A percentile compares a stretch with the other conserved stretches of the same genome.
Evolutionary conservation across 768 basidiomycete genomes (phyloP).

Genomic region (Amanita phalloides): DNA sequence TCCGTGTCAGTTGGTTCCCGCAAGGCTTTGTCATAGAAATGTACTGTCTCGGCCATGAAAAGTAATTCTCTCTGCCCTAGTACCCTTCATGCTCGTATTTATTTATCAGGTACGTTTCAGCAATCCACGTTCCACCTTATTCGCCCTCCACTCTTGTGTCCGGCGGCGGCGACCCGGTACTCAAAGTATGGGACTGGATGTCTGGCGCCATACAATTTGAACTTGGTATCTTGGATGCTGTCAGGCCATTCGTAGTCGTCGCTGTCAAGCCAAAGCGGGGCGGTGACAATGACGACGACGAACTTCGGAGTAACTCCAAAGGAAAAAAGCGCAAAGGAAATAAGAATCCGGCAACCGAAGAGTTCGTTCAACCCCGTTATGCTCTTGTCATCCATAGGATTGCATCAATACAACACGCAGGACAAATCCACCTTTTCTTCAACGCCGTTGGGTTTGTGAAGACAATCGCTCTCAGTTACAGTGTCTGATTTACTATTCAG

Average conservation of each 20-base stretch:
- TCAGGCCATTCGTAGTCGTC: constrained; percentile 40
- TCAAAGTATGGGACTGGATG: constrained; percentile 79
- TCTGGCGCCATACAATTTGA: constrained; percentile 42
- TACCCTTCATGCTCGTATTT: not conserved
- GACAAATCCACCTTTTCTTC: constrained; percentile 42
- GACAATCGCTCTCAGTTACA: not conserved
- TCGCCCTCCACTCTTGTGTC: constrained; percentile 51
- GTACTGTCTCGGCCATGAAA: constrained; percentile 78
- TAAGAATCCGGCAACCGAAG: constrained; percentile 12
- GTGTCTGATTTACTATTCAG: not conserved
- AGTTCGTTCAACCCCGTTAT: constrained; percentile 15
- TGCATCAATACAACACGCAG: constrained; percentile 28
- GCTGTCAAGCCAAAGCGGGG: constrained; percentile 21
- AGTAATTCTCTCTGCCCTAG: constrained; percentile 32
- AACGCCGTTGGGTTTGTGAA: constrained; percentile 59
- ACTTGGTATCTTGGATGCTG: constrained; percentile 36
- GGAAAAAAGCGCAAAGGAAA: constrained; percentile 13
- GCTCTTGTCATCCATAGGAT: constrained; percentile 54
- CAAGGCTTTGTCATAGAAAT: constrained; percentile 77
- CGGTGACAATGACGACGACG: constrained; percentile 17
- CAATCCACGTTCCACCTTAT: constrained; percentile 56
- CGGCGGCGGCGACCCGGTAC: constrained; percentile 74
- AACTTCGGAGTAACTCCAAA: constrained; percentile 12
- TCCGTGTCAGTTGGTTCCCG: constrained; percentile 86
- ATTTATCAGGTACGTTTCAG: constrained; percentile 66